These are phyloP conservation scores for Fagopyrum homotropicum DNA, from an alignment of 148 eudicot genomes.

Conservation along the genomic window DNA sequence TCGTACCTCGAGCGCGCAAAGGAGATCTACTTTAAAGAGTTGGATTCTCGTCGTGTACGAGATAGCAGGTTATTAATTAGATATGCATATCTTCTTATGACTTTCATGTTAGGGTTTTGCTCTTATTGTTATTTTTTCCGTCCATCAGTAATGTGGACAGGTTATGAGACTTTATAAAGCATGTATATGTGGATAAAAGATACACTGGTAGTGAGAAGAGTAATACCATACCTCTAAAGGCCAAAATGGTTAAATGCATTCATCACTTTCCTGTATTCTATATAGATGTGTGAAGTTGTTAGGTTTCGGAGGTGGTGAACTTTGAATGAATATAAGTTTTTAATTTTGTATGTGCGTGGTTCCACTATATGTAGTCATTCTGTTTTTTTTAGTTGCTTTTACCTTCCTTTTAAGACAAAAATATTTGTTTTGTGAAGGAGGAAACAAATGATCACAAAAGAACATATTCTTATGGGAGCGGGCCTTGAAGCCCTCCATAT, in stretches of 20 bases:
- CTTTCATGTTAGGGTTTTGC: background rate
- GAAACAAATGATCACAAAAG: slow-evolving; percentile 52
- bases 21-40: slow-evolving; percentile 86
- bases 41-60: slow-evolving; percentile 80
- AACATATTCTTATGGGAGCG: slow-evolving; percentile 44
- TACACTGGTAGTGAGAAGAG: slow-evolving; percentile 82
- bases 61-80: slow-evolving; percentile 63
- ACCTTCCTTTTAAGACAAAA: background rate
- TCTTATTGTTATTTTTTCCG: background rate
- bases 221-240: slow-evolving; percentile 61
- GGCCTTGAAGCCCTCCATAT: slow-evolving; percentile 79
- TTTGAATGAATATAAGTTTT: too few species aligned
- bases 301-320: background rate
- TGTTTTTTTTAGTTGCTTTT: background rate
- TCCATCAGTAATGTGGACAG: slow-evolving; percentile 71
- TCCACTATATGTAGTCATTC: background rate
- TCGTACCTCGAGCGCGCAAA: slow-evolving; percentile 51
- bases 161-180: slow-evolving; percentile 83
- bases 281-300: background rate
- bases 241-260: slow-evolving; percentile 42
- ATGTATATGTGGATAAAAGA: slow-evolving; percentile 91
- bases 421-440: slow-evolving; percentile 36
- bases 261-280: background rate
- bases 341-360: background rate
- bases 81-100: background rate